phyloP scores from a whole-genome alignment of 2,329 filamentous ascomycete species.

The Beauveria sp. region DNA sequence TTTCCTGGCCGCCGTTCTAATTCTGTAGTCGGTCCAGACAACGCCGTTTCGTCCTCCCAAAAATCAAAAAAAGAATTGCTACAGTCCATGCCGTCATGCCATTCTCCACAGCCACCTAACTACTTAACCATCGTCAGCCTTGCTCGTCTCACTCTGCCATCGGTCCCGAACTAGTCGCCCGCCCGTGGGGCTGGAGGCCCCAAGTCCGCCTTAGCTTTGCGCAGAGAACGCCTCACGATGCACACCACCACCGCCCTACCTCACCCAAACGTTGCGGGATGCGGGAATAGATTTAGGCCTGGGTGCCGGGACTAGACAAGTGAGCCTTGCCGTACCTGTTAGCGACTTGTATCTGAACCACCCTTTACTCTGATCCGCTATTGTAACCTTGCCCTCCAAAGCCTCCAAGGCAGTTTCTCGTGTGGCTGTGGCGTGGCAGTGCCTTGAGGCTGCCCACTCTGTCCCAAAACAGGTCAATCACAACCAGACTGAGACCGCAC shows the following conservation, averaged over 20 bases:
- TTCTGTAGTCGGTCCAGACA: neutral
- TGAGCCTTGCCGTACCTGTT: neutral
- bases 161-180: neutral
- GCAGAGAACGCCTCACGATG: slow-evolving; percentile 1
- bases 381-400: neutral
- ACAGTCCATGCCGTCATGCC: neutral
- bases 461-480: neutral
- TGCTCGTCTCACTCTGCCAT: neutral
- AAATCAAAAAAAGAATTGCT: no score
- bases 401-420: neutral
- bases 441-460: neutral
- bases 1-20: neutral
- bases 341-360: neutral
- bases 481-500: neutral
- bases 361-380: neutral
- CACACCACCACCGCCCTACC: neutral
- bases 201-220: slow-evolving; percentile 1
- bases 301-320: neutral
- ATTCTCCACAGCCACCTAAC: neutral
- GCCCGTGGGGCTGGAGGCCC: neutral
- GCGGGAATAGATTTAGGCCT: neutral
- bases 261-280: neutral
- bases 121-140: neutral
- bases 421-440: neutral
- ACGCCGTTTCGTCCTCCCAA: no score